Conservation (phyloP, 1,284 basidiomycete species). For the Lignosus rhinocerotis region DNA sequence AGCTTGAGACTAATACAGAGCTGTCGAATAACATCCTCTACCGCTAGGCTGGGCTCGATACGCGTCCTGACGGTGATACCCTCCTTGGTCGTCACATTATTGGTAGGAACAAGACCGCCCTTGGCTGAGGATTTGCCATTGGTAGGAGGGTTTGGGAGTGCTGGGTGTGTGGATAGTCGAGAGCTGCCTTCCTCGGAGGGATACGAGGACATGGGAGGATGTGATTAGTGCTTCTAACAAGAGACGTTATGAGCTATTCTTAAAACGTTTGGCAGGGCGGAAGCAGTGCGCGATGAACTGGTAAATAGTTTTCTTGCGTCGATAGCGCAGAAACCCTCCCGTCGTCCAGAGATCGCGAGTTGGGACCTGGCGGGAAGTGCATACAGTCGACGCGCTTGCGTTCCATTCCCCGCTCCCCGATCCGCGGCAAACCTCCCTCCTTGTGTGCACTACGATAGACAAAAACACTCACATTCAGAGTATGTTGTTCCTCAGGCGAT, state of each 20-base stretch:
- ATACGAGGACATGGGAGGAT: slow-evolving; percentile 15
- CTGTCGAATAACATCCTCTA: slow-evolving; percentile 78
- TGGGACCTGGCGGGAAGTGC: neutral
- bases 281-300: slow-evolving; percentile 10
- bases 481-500: neutral
- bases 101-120: slow-evolving; percentile 67
- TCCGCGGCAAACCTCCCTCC: neutral
- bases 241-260: slow-evolving; percentile 8
- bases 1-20: slow-evolving; percentile 82
- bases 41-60: slow-evolving; percentile 77
- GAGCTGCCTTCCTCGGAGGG: slow-evolving; percentile 19
- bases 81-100: slow-evolving; percentile 74
- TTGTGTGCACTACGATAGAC: no score
- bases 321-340: neutral
- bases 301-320: slow-evolving; percentile 10
- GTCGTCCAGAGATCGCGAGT: neutral
- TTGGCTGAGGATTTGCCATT: slow-evolving; percentile 39
- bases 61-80: slow-evolving; percentile 74
- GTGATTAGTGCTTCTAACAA: slow-evolving; percentile 3
- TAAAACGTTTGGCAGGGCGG: slow-evolving; percentile 4
- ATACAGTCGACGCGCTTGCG: neutral
- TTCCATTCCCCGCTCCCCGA: neutral
- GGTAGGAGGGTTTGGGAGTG: slow-evolving; percentile 15
- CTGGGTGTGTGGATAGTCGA: slow-evolving; percentile 13
- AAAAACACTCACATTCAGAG: slow-evolving; percentile 4